Evolutionary conservation across 345 rosid genomes (phyloP).

Genomic region (Noccaea caerulescens): DNA sequence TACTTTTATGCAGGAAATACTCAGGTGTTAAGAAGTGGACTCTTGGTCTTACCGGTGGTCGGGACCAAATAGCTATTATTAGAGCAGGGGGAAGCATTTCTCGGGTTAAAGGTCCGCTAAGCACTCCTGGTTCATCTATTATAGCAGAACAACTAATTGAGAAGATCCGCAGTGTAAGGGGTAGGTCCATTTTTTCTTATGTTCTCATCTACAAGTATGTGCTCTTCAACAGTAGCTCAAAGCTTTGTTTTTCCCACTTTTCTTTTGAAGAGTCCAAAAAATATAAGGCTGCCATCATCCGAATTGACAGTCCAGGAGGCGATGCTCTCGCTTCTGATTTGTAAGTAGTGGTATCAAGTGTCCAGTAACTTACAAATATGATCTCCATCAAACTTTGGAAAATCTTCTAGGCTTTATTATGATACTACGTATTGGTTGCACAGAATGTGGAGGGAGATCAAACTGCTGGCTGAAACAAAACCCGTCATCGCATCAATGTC

Average conservation of each 20-base stretch:
- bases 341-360: constrained; percentile 58
- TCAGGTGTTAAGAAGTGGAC: constrained; percentile 85
- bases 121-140: constrained; percentile 67
- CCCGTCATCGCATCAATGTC: constrained; percentile 94
- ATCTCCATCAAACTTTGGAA: constrained; percentile 1
- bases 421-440: constrained; percentile 33
- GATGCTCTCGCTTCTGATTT: constrained; percentile 98
- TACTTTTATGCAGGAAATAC: constrained; percentile 67
- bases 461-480: constrained; percentile 74
- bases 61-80: constrained; percentile 80
- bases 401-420: constrained; percentile 16
- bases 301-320: constrained; percentile 97
- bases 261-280: constrained; percentile 63
- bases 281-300: constrained; percentile 85
- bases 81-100: constrained; percentile 94
- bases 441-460: constrained; percentile 98
- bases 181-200: constrained; percentile 44
- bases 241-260: constrained; percentile 17
- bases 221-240: constrained; percentile 13
- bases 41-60: constrained; percentile 83
- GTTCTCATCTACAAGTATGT: constrained; percentile 14
- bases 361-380: constrained; percentile 2
- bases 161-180: constrained; percentile 82
- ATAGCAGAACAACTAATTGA: constrained; percentile 84
- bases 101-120: constrained; percentile 74